These are phyloP conservation scores for Elongisporangium prolatum DNA, from an alignment of 352 stramenopile species.

Conservation along the genomic window DNA sequence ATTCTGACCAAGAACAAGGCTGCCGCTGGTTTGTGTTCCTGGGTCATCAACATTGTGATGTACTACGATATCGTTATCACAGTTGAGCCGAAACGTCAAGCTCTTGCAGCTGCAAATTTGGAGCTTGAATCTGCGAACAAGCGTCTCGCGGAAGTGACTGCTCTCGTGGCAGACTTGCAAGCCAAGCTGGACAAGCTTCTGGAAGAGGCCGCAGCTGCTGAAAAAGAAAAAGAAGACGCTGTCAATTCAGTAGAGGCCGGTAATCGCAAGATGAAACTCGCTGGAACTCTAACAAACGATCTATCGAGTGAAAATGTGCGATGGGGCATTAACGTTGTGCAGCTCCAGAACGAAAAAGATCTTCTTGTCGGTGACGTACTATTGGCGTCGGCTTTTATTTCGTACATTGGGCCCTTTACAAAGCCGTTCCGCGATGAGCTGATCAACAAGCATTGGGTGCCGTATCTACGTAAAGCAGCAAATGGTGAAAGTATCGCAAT, in stretches of 20 bases:
- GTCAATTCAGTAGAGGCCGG: conserved; percentile 90
- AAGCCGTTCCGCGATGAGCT: conserved; percentile 93
- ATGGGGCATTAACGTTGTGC: conserved; percentile 92
- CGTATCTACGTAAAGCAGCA: conserved; percentile 85
- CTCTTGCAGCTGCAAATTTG: conserved; percentile 87
- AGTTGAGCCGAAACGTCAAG: conserved; percentile 92
- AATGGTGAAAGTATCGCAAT: conserved; percentile 88
- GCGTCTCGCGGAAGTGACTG: conserved; percentile 83
- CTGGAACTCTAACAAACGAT: conserved; percentile 92
- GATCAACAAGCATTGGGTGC: conserved; percentile 92
- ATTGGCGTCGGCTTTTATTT: conserved; percentile 93
- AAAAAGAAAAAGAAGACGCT: conserved; percentile 92
- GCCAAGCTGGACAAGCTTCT: conserved; percentile 91
- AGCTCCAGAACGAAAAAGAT: conserved; percentile 90
- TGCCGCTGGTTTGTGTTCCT: conserved; percentile 90
- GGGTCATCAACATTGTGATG: conserved; percentile 96
- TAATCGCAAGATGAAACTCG: conserved; percentile 94
- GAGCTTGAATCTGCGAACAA: conserved; percentile 91
- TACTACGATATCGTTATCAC: conserved; percentile 96
- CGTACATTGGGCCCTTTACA: conserved; percentile 94
- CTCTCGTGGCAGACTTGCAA: conserved; percentile 90
- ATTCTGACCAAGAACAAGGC: conserved; percentile 95
- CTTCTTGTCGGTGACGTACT: conserved; percentile 93
- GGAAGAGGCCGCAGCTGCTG: conserved; percentile 84
- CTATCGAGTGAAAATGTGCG: conserved; percentile 94